Evolutionary conservation across 345 rosid genomes (phyloP).

Genomic region (Aethionema arabicum): DNA sequence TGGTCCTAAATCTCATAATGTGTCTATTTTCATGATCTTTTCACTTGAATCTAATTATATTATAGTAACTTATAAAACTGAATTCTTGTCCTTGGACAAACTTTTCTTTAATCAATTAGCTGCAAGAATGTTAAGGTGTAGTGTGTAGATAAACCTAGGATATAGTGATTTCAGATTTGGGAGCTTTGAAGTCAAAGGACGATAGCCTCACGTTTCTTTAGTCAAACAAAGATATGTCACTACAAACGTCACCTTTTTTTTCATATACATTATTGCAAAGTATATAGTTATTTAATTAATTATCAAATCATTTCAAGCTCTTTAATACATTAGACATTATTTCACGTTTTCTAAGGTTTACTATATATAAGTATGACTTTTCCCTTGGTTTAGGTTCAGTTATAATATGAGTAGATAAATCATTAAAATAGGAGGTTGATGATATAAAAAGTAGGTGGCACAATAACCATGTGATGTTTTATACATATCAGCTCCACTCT

Average conservation of each 20-base stretch:
- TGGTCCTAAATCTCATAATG: too few relatives aligned
- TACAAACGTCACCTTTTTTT: conserved; percentile 30
- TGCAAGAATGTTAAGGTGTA: too few relatives aligned
- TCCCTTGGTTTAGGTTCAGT: neutral
- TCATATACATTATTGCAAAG: neutral
- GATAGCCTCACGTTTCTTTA: conserved; percentile 28
- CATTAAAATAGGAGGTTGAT: conserved; percentile 13
- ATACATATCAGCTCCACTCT: too few relatives aligned
- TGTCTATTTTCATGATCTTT: too few relatives aligned
- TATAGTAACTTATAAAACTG: too few relatives aligned
- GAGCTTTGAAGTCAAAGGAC: conserved; percentile 20
- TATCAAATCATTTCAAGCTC: too few relatives aligned
- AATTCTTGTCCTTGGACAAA: too few relatives aligned
- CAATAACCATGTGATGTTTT: conserved; percentile 30
- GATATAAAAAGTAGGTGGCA: conserved; percentile 33
- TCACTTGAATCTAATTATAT: too few relatives aligned
- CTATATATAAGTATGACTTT: too few relatives aligned
- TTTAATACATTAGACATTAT: too few relatives aligned
- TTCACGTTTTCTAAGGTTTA: too few relatives aligned
- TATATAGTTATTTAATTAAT: neutral
- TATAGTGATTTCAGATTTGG: neutral
- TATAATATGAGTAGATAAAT: neutral
- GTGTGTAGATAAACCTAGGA: neutral
- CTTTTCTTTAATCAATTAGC: too few relatives aligned
- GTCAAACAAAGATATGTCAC: conserved; percentile 22